These are phyloP conservation scores for Flueggea neowawraea DNA, from an alignment of 441 rosid genomes.

Conservation along the genomic window DNA sequence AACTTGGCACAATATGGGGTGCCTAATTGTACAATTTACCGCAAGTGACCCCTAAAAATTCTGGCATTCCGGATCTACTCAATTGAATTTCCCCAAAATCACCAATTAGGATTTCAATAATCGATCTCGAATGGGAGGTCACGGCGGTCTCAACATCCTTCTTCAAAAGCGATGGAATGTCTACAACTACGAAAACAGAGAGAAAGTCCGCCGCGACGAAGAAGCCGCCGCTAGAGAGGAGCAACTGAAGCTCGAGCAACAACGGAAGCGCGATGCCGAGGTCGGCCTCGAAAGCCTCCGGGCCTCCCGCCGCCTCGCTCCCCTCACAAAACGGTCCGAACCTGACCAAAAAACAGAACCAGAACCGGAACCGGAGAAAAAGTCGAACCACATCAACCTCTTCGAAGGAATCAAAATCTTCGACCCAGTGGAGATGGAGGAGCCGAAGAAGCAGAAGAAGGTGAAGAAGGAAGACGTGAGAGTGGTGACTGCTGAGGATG, in stretches of 20 bases:
- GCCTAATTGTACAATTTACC: too few species aligned
- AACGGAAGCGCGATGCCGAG: slow-evolving; percentile 69
- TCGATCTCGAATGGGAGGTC: slow-evolving; percentile 56
- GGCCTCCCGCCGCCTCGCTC: slow-evolving; percentile 70
- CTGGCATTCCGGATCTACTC: too few species aligned
- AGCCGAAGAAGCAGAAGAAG: slow-evolving; percentile 43
- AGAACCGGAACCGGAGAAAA: slow-evolving; percentile 27
- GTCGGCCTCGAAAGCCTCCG: slow-evolving; percentile 79
- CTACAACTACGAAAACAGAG: slow-evolving; percentile 76
- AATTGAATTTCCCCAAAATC: too few species aligned
- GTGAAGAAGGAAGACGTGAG: slow-evolving; percentile 76
- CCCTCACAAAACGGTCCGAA: slow-evolving; percentile 29
- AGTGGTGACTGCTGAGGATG: slow-evolving; percentile 71
- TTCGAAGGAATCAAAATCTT: slow-evolving; percentile 87
- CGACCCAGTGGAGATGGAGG: slow-evolving; percentile 60
- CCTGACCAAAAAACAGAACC: slow-evolving; percentile 12
- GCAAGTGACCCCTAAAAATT: too few species aligned
- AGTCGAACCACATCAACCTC: slow-evolving; percentile 74
- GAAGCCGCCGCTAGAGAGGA: slow-evolving; percentile 85
- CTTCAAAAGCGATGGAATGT: slow-evolving; percentile 97
- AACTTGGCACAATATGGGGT: too few species aligned
- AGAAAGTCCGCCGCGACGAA: slow-evolving; percentile 75
- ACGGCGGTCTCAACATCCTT: slow-evolving; percentile 91
- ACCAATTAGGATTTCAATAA: too few species aligned
- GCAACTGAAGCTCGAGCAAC: slow-evolving; percentile 72